These are phyloP conservation scores for Orobanche coerulescens DNA, from an alignment of 257 asterid genomes.

Conservation along the genomic window DNA sequence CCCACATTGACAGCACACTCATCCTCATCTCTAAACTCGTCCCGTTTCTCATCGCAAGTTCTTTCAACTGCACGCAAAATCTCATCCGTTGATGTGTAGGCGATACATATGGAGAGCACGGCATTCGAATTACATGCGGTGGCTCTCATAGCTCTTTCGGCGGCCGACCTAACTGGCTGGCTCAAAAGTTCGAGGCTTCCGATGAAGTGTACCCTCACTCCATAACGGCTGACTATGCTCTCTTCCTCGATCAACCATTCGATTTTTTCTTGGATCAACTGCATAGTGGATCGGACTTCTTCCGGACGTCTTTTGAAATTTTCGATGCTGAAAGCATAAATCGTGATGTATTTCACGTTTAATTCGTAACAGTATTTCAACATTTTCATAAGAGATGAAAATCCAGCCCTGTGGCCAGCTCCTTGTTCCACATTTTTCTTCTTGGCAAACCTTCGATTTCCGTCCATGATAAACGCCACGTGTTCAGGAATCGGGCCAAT, in stretches of 20 bases:
- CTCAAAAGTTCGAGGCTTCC: conserved; percentile 67
- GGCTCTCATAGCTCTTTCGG: conserved; percentile 62
- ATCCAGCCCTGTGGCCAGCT: conserved; percentile 56
- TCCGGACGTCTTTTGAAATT: conserved; percentile 69
- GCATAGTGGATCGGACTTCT: conserved; percentile 74
- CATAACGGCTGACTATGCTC: conserved; percentile 48
- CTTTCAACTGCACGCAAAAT: conserved; percentile 52
- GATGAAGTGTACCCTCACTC: conserved; percentile 54
- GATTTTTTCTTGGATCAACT: conserved; percentile 59
- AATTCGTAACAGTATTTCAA: conserved; percentile 63
- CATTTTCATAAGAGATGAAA: conserved; percentile 48
- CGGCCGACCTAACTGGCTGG: conserved; percentile 46
- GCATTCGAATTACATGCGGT: conserved; percentile 50
- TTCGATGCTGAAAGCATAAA: conserved; percentile 83
- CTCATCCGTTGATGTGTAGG: conserved; percentile 81
- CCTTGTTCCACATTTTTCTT: conserved; percentile 43
- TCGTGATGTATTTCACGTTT: conserved; percentile 42
- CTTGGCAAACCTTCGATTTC: conserved; percentile 74
- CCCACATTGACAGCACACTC: conserved; percentile 23
- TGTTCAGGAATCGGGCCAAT: conserved; percentile 59
- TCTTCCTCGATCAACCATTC: conserved; percentile 50
- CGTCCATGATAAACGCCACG: conserved; percentile 81
- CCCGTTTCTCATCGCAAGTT: conserved; percentile 37
- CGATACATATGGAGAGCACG: conserved; percentile 60
- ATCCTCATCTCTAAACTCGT: conserved; percentile 20